Evolutionary conservation across 1,284 basidiomycete species (phyloP), one percentile per base, ranked within the genome.

Genomic region (Ustilago lituana): DNA sequence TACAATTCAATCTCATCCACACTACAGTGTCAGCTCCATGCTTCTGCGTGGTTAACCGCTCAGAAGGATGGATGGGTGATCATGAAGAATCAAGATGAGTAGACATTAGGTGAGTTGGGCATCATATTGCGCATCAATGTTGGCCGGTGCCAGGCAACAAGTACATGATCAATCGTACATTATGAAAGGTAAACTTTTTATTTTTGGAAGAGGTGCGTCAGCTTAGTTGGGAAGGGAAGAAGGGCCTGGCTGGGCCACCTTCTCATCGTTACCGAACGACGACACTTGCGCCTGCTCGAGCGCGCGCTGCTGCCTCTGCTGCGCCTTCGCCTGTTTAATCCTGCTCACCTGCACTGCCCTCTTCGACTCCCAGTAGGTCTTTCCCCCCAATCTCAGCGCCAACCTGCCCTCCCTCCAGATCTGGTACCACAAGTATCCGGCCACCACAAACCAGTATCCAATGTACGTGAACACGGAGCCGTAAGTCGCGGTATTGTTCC

Each of bases 401-500:
- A 73, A 46, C 1, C 74, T 55, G 6, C 73, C 73, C 41, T 77
- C 74, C 17, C 44, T 54, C 69, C 69, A 74, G 23, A 56, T 63
- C 45, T 62, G 53, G 44, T 60, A 73, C 56, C 64, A 56, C 37
- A 79, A 56, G 36, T 76, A 77, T 10, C 55, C 51, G 1, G 64
- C 53, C 2, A 81, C 67, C 9, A 55, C 64, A 9, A 73, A 22
- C 79, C 79, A 81, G 63, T 78, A 81, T 12, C 69, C 58, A 10
- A 75, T 46, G 41, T 80, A 79, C 35, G 63, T 60, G n/a, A 76
- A 54, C 8, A 78, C 54, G 11, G 64, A 58, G 2, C 76, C 76
- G 31, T 74, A 58, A 0, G 76, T 79, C 0, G 74, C 77, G 0
- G 76, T 80, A 43, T 80, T 79, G 53, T 78, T 80, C 77, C 77